Evolutionary conservation across 164 flowering plant genomes (phyloP).

Genomic region (Echeveria elegans): DNA sequence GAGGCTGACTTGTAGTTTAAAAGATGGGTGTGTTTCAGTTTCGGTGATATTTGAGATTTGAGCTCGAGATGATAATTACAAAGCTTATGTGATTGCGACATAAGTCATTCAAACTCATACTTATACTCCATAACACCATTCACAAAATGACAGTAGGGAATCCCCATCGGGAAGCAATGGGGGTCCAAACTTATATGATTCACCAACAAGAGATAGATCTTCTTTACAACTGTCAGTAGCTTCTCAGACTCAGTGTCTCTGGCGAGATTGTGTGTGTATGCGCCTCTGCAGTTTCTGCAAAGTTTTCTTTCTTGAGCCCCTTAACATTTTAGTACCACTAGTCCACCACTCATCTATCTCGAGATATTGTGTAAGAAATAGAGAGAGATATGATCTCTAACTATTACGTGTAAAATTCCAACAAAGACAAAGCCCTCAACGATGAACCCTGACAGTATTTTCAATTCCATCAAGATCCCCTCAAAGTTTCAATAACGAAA

Average conservation of each 20-base stretch:
- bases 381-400: too few relatives aligned
- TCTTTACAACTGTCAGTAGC: not conserved
- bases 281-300: not conserved
- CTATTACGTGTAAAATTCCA: not conserved
- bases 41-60: too few relatives aligned
- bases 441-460: too few relatives aligned
- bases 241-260: constrained; percentile 1
- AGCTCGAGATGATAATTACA: too few relatives aligned
- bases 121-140: constrained; percentile 5
- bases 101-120: too few relatives aligned
- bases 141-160: constrained; percentile 1
- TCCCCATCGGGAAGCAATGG: constrained; percentile 7
- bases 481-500: not conserved
- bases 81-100: too few relatives aligned
- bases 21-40: too few relatives aligned
- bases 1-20: too few relatives aligned
- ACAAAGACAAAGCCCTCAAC: constrained; percentile 5
- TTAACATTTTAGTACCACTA: too few relatives aligned
- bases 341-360: constrained; percentile 4
- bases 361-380: not conserved
- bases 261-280: not conserved
- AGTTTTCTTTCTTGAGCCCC: constrained; percentile 7
- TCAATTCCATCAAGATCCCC: not conserved
- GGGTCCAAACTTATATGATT: constrained; percentile 8
- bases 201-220: too few relatives aligned